Conservation (phyloP, 345 rosid species). For the Bruguiera sexangula region DNA sequence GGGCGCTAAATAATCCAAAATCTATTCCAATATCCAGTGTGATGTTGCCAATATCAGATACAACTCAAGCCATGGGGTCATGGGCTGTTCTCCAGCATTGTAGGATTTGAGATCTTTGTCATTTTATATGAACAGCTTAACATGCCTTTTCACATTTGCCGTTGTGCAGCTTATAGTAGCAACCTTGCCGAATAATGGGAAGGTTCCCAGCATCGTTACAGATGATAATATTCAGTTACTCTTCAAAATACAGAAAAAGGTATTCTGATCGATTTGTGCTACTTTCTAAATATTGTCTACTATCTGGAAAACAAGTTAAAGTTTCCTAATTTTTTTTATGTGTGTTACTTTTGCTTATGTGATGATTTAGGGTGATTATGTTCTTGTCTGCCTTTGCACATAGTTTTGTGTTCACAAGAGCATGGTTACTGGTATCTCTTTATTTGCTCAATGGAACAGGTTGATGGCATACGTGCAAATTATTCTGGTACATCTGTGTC, state of each 20-base stretch:
- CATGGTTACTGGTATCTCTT: not conserved
- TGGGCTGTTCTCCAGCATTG: not conserved
- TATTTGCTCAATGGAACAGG: constrained; percentile 13
- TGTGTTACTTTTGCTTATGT: not conserved
- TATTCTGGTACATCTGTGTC: constrained; percentile 23
- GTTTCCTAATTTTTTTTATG: not conserved
- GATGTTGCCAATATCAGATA: too few relatives aligned
- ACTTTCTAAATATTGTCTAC: not conserved
- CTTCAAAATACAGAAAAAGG: constrained; percentile 27
- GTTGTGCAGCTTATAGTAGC: constrained; percentile 23
- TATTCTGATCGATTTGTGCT: not conserved
- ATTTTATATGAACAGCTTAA: not conserved
- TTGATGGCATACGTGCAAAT: constrained; percentile 23
- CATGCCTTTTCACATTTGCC: not conserved
- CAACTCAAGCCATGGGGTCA: too few relatives aligned
- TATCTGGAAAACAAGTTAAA: not conserved
- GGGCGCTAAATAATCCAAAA: too few relatives aligned
- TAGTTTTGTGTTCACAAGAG: not conserved
- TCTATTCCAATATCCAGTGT: too few relatives aligned
- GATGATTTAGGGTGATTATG: not conserved
- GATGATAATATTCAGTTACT: constrained; percentile 26
- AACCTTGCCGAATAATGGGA: constrained; percentile 15
- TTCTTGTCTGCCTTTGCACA: not conserved
- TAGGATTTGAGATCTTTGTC: not conserved
- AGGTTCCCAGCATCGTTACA: constrained; percentile 17